Base-by-base conservation (phyloP, 1,284 basidiomycete genomes). In the Ustilago lituana region DNA sequence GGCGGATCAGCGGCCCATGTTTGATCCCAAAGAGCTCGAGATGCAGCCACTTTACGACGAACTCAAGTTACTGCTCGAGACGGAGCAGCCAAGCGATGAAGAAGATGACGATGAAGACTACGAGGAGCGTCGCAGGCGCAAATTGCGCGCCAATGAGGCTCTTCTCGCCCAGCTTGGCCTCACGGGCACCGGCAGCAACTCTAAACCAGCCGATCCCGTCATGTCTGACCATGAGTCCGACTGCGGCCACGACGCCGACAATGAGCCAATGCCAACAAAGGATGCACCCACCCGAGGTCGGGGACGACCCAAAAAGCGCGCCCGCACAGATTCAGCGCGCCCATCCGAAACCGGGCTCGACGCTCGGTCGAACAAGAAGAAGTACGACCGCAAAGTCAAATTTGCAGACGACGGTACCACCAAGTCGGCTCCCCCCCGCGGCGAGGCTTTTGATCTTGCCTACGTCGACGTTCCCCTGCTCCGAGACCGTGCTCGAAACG, bases 321-420 rank as follows among this genome's bases (percentile, higher is more conserved):
- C 4, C 5, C 50, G 55, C 23, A 43, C 48, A 14, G 38, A 43
- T 22, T 48, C 41, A 4, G 31, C 33, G 5, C 44, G 15, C 5
- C 40, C 50, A n/a, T 40, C 43, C 5, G 20, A 51, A 3, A 7
- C 22, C 11, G 27, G 10, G 3, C 52, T 22, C 19, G 52, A 55
- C 14, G 11, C 48, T 12, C 31, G 26, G 17, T 20, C 46, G 12
- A 60, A 56, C 14, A 59, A 47, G 43, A 63, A 60, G 14, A 71
- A 62, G 31, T 50, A 65, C 20, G 50, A 58, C 7, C 68, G 63
- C 31, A 65, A 52, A 22, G 45, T 66, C 52, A 60, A 38, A 31
- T 62, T 66, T 33, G 68, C 62, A 3, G 63, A 66, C 5, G 62
- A 71, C 33, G 63, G 68, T 32, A 71, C 68, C 26, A 71, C 68